Evolutionary conservation across 371 early-diverging fungal species (phyloP), one percentile per base, ranked within the genome.

Genomic region (Mortierella sp.): DNA sequence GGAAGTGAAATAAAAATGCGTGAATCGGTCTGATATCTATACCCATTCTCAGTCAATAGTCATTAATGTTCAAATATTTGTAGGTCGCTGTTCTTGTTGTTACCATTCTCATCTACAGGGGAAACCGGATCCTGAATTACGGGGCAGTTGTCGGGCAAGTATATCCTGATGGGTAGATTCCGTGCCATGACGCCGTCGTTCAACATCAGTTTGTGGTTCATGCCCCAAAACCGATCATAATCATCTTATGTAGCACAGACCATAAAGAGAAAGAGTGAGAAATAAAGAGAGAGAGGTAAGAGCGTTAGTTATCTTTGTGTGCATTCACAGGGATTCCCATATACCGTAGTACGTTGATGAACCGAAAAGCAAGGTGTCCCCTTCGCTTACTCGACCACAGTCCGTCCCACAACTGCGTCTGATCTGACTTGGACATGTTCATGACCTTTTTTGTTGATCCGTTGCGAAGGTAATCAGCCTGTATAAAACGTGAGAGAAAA

Each of bases 391-490:
- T 86, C 70, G 82, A 79, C 37, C 75, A 79, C 11, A 88, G 37
- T 6, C 87, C 82, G 57, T 89, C 83, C 93, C 92, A 93, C 27
- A 93, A 73, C 46, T 85, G 86, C 17, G 82, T 83, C 60, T 91
- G 90, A 70, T 93, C 92, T 26, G 82, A 73, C 64, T 89, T 90
- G n/a, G 90, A 85, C 57, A 93, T 78, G 28, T 87, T 86, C 92
- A 93, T 92, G 30, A 91, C 88, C 47, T 84, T 83, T 63, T 92
- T 92, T 14, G 88, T 90, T 6, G 82, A 83, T 19, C 90, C 91
- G 65, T 87, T 80, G 17, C 91, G 86, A 30, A 93, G 70, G 69
- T 86, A 92, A 68, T 93, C 94, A 7, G 92, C 90, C 89, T 92
- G 54, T 2, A 34, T 11, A 11, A 14, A 2, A 1, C 37, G 37